phyloP scores from a whole-genome alignment of 441 rosid species.

The Mallotus japonicus region DNA sequence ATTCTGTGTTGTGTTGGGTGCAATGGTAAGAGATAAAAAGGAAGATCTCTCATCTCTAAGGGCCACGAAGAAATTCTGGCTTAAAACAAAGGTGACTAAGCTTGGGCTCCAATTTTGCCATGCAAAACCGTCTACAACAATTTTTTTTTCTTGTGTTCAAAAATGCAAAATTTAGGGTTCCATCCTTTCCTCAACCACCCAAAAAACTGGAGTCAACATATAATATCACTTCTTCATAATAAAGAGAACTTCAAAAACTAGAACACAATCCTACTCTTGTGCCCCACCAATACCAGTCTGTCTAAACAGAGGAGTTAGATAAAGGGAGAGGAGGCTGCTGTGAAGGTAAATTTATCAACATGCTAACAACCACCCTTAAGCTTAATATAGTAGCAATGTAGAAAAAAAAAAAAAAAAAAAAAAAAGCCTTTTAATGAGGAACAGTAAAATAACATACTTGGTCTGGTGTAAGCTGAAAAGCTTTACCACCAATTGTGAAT shows the following conservation, averaged over 20 bases:
- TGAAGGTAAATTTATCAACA: not conserved
- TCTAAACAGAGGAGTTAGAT: no score
- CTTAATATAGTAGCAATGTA: not conserved
- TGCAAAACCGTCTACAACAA: no score
- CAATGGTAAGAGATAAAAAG: no score
- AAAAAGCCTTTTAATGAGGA: not conserved
- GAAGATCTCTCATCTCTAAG: no score
- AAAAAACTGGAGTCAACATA: not conserved
- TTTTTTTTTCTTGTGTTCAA: no score
- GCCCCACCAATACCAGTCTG: no score
- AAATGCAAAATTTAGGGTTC: not conserved
- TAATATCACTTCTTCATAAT: not conserved
- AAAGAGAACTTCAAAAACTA: not conserved
- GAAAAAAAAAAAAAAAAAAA: not conserved
- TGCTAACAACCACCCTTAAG: not conserved
- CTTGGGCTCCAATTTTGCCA: no score
- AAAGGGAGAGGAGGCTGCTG: not conserved
- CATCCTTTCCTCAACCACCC: not conserved
- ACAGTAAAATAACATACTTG: conserved; percentile 42
- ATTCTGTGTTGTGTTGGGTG: no score
- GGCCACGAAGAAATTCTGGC: no score
- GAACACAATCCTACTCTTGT: not conserved
- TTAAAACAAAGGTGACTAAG: no score
- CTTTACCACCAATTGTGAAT: conserved; percentile 66
- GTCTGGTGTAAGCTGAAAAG: conserved; percentile 56